phyloP scores from a whole-genome alignment of 352 stramenopile species.

The Pythium scleroteichum region DNA sequence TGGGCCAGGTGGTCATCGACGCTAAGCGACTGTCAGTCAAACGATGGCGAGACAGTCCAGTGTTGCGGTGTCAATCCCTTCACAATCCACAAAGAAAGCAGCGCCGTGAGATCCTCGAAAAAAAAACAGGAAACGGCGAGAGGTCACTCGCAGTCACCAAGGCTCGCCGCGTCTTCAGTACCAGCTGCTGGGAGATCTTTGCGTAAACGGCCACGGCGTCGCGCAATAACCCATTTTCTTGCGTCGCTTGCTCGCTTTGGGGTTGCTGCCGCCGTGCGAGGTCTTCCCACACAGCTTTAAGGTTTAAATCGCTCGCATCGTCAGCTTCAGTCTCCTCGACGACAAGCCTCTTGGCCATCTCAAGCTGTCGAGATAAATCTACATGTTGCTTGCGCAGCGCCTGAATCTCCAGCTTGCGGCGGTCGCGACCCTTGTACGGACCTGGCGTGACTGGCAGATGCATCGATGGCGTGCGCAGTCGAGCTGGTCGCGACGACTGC shows the following conservation, averaged over 20 bases:
- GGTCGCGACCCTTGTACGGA: constrained; percentile 14
- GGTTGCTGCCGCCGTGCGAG: background rate
- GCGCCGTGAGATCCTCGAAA: too few species aligned
- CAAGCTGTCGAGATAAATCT: background rate
- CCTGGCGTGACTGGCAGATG: background rate
- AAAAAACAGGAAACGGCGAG: background rate
- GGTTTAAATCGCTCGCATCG: background rate
- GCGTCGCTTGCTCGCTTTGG: background rate
- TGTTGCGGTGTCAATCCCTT: background rate
- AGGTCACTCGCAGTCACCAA: too few species aligned
- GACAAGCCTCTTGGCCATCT: background rate
- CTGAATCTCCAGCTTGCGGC: constrained; percentile 18
- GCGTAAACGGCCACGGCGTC: background rate
- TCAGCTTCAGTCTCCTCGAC: too few species aligned
- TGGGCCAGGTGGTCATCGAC: constrained; percentile 6
- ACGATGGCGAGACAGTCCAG: background rate
- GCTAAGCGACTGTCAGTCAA: background rate
- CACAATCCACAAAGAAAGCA: too few species aligned
- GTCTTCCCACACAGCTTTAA: constrained; percentile 6
- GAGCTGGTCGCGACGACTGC: too few species aligned
- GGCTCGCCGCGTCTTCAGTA: background rate
- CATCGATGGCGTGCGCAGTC: too few species aligned
- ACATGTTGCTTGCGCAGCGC: constrained; percentile 4
- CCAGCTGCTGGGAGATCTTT: constrained; percentile 8
- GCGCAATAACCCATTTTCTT: background rate